Evolutionary conservation across 768 basidiomycete species (phyloP), one percentile per base, ranked within the genome.

Genomic region (Exsudoporus frostii): DNA sequence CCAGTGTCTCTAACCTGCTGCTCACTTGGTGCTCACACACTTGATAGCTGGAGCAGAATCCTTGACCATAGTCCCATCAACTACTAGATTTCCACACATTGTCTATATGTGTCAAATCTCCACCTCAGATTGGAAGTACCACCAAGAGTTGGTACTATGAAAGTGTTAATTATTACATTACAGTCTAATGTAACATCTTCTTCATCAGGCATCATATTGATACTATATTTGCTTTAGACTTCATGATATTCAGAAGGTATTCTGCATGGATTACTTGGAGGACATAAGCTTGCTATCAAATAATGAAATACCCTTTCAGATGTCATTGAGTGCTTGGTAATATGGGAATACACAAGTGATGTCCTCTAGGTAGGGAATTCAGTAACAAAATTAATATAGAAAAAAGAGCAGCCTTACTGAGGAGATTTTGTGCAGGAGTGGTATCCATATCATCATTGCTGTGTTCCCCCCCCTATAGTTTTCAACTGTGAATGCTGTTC

Each of bases 281-380:
- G 39, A 49, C 5, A 41, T 4, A 3, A 49, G 48, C 27, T 49
- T 7, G 17, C 39, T 49, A 14, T 49, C 7, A 5, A 49, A 49
- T 0, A 7, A 49, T 0, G 48, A 44, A 7, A 55, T 55, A 4
- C 43, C 30, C 4, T 33, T 32, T 48, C 54, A 50, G 15, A 50
- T 45, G 1, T 19, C 13, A 19, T 55, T 3, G 14, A 55, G 47
- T 3, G 41, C 38, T 22, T 36, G n/a, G 13, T 50, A 55, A 10
- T 55, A 40, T 9, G 48, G 44, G n/a, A 55, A 55, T 15, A 50
- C 44, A 29, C 14, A 25, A 20, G 45, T 43, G 36, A 51, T 20
- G 7, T 51, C 42, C 20, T 42, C 37, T 51, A 27, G 32, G 15
- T 37, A 15, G 34, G 38, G 30, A 8, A 3, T 25, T 27, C 10